phyloP scores from a whole-genome alignment of 345 rosid species.

The Sisymbrium irio region DNA sequence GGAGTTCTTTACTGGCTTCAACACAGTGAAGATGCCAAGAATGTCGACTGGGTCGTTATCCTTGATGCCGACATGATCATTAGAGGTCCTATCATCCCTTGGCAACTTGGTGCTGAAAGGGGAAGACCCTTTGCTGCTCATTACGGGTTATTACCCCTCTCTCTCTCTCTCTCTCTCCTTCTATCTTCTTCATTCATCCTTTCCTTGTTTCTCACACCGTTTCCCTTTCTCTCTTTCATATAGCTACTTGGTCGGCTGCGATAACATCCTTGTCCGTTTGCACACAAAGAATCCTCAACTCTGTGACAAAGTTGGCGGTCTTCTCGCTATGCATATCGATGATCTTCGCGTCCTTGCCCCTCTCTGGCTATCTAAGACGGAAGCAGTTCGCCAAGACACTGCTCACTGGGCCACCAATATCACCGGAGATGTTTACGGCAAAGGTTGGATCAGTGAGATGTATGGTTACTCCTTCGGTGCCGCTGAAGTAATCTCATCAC shows the following conservation, averaged over 20 bases:
- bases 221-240: not conserved
- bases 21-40: conserved; percentile 83
- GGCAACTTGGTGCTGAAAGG: conserved; percentile 91
- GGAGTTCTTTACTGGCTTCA: conserved; percentile 92
- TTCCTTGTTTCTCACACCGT: conserved; percentile 2
- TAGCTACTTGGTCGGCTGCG: conserved; percentile 93
- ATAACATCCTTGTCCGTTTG: conserved; percentile 76
- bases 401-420: conserved; percentile 94
- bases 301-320: conserved; percentile 99
- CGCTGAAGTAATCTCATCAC: conserved; percentile 62
- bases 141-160: conserved; percentile 75
- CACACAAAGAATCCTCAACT: conserved; percentile 79
- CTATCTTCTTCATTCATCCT: not conserved
- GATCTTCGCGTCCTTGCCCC: conserved; percentile 92
- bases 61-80: conserved; percentile 97
- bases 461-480: conserved; percentile 99
- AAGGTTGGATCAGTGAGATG: conserved; percentile 99
- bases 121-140: conserved; percentile 88
- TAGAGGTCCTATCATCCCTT: conserved; percentile 88
- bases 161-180: too few relatives aligned
- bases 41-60: conserved; percentile 96
- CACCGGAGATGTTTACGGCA: conserved; percentile 94
- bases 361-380: conserved; percentile 94
- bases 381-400: conserved; percentile 89
- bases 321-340: conserved; percentile 94